Evolutionary conservation across 2,329 filamentous ascomycete species (phyloP).

Genomic region (Chaetomium sp.): DNA sequence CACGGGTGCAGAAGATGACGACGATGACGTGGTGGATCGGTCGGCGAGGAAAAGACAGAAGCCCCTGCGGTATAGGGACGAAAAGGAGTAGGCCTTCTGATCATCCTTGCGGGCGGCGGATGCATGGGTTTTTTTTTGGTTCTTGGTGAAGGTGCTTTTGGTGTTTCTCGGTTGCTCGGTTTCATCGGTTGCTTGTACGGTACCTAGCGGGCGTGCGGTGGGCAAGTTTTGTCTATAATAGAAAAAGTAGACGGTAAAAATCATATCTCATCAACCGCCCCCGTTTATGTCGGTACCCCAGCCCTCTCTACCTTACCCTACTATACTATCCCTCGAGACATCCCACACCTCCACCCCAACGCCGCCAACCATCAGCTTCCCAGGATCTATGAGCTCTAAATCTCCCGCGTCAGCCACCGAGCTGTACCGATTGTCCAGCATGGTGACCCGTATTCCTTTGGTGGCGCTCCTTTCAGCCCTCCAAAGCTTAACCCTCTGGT

Average conservation of each 20-base stretch:
- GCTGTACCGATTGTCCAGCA: conserved; percentile 57
- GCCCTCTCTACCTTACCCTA: not conserved
- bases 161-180: not conserved
- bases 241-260: not conserved
- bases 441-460: conserved; percentile 38
- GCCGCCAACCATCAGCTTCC: conserved; percentile 47
- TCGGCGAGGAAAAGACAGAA: conserved; percentile 33
- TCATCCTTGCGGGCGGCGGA: not conserved
- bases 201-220: not conserved
- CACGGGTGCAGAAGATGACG: conserved; percentile 16
- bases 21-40: conserved; percentile 26
- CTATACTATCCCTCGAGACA: conserved; percentile 8
- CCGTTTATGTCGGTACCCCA: not conserved
- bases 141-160: not conserved
- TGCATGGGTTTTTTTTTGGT: not conserved
- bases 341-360: conserved; percentile 53
- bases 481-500: conserved; percentile 64
- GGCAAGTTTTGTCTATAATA: not conserved
- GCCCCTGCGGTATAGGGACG: conserved; percentile 31
- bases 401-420: conserved; percentile 63
- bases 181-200: not conserved
- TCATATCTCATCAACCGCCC: not conserved
- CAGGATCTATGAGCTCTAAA: conserved; percentile 45
- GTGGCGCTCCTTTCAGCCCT: conserved; percentile 35
- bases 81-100: conserved; percentile 28